Conservation (phyloP, 441 rosid genomes). For the Croton laevigatus region DNA sequence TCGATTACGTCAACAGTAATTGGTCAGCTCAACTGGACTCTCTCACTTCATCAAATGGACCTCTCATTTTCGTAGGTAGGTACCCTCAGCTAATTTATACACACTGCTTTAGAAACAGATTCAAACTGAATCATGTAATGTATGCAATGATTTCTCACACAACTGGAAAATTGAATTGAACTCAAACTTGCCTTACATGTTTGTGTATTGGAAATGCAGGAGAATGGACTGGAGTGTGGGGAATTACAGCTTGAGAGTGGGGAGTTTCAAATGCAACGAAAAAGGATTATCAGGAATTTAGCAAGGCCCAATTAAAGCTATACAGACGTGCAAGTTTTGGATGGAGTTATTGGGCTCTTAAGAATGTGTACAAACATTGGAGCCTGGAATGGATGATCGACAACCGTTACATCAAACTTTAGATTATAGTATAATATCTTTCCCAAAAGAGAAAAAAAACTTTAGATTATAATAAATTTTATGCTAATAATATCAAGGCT, state of each 20-base stretch:
- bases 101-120: too few relatives aligned
- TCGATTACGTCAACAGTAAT: slow-evolving; percentile 36
- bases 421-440: too few relatives aligned
- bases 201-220: slow-evolving; percentile 26
- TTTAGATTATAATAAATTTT: not conserved
- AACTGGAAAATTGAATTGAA: too few relatives aligned
- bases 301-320: slow-evolving; percentile 40
- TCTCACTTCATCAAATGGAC: slow-evolving; percentile 39
- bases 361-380: slow-evolving; percentile 44
- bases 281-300: slow-evolving; percentile 41
- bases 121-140: too few relatives aligned
- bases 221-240: slow-evolving; percentile 58
- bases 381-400: slow-evolving; percentile 55
- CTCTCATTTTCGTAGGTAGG: slow-evolving; percentile 28
- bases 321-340: slow-evolving; percentile 50
- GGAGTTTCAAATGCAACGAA: slow-evolving; percentile 33
- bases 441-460: too few relatives aligned
- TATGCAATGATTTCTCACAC: too few relatives aligned
- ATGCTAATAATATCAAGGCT: too few relatives aligned
- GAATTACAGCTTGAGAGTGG: slow-evolving; percentile 42
- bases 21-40: slow-evolving; percentile 31
- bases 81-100: not conserved
- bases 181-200: too few relatives aligned
- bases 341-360: slow-evolving; percentile 57
- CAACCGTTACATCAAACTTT: slow-evolving; percentile 43